Evolutionary conservation across 306 rosid genomes (phyloP), one percentile per base, ranked within the genome.

Genomic region (Senna siamea): DNA sequence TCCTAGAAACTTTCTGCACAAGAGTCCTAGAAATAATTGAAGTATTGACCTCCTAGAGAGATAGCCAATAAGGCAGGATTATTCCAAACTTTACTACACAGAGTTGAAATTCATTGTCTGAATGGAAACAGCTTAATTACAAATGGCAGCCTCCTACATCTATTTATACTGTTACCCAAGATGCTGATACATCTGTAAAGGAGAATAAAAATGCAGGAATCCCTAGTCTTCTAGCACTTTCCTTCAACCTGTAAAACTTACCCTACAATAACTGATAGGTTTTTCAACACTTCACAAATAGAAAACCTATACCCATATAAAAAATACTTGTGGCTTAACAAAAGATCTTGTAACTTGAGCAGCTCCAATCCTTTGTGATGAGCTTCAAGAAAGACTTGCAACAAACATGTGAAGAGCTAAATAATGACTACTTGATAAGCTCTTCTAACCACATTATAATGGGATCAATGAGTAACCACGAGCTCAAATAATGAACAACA

Each of bases 41-140:
- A 63, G 60, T 11, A 7, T 64, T 38, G 38, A 22, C 34, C 54
- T 62, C 5, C 14, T 2, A 50, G 28, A 50, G 38, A 9, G 44
- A 5, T 44, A 50, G 62, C 44, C 28, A 34, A 74, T 52, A 74
- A 43, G 52, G 22, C 13, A 65, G 18, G 32, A 64, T 48, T 74
- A 63, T 64, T 64, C 54, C 41, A 37, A 51, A 51, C 72, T 38
- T 32, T 51, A 52, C 18, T 50, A 35, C 53, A 74, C 17, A 53
- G 22, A 4, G 54, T n/a, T 48, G 54, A 48, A 48, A 48, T n/a
- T 48, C 54, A 5, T 15, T 17, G 54, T 1, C 1, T 48, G 18
- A 47, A 48, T 4, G 2, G 9, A 9, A n/a, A 48, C n/a, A 7
- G n/a, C 48, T 43, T 12, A 43, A 43, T 43, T 43, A n/a, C 48